Evolutionary conservation across 2,329 filamentous ascomycete species (phyloP).

Genomic region (Nannizziopsis arthrosporioides): DNA sequence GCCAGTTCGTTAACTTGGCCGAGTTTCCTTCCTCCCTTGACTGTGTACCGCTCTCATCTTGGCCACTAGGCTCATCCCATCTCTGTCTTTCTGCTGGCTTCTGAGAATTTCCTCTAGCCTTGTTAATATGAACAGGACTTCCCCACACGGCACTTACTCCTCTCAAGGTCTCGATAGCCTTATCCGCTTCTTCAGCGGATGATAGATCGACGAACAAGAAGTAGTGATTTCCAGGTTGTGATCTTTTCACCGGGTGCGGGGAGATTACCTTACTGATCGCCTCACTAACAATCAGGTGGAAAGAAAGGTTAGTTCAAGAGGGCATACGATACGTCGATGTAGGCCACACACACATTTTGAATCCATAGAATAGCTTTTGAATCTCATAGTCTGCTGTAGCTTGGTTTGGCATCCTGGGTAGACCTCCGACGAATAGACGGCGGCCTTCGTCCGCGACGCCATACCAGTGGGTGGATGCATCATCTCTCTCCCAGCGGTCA

Average conservation of each 20-base stretch:
- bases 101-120: slow-evolving; percentile 29
- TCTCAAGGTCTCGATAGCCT: slow-evolving; percentile 39
- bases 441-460: slow-evolving; percentile 28
- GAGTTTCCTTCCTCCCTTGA: background rate
- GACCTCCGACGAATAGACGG: slow-evolving; percentile 39
- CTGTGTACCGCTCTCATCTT: background rate
- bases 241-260: slow-evolving; percentile 44
- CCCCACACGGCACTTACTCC: slow-evolving; percentile 33
- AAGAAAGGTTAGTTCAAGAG: background rate
- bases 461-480: slow-evolving; percentile 27
- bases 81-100: slow-evolving; percentile 23
- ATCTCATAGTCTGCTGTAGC: slow-evolving; percentile 34
- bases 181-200: slow-evolving; percentile 43
- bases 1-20: background rate
- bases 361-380: slow-evolving; percentile 35
- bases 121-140: slow-evolving; percentile 28
- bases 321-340: background rate
- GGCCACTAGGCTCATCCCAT: slow-evolving; percentile 13
- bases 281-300: slow-evolving; percentile 21
- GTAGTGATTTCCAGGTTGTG: slow-evolving; percentile 46
- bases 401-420: slow-evolving; percentile 35
- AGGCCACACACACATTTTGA: slow-evolving; percentile 28
- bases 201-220: slow-evolving; percentile 57
- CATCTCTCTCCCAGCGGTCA: slow-evolving; percentile 35
- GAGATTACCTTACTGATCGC: slow-evolving; percentile 46